Base-by-base conservation (phyloP, 2,329 filamentous ascomycete genomes). In the Neofusicoccum ribis region DNA sequence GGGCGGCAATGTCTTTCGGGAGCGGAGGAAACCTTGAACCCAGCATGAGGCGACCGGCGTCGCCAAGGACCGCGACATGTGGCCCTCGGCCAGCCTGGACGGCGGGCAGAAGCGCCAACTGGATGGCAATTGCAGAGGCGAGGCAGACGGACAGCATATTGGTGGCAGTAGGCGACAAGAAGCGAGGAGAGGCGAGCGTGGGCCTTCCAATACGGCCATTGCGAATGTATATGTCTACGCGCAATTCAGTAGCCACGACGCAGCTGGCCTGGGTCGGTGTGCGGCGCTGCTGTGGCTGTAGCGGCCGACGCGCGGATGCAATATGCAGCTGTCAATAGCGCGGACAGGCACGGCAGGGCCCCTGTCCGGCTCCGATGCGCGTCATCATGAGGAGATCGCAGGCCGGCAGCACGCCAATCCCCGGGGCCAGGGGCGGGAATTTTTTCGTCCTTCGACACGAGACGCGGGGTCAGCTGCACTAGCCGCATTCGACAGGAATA, bases 301-400 rank as follows among this genome's bases (percentile, higher is more conserved):
- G 27, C n/a, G n/a, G 15, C 3, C 17, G 31, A 37, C 37, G 54
- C 54, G 54, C 43, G 31, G 56, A 47, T 60, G 56, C 56, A 60
- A 46, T 34, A 37, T 60, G 56, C 56, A 60, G 2, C 14, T 60
- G 56, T 23, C 56, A 60, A 60, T 60, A 60, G 56, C 15, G 56
- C 56, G 56, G 23, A 31, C 27, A 31, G 27, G 27, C 27, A 31
- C 27, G 27, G 11, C 12, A 50, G 34, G 5, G 37, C 31, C 56
- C 56, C 56, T 60, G 56, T 34, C 23, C 15, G 23, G 20, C 36
- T 17, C 11, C 17, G 27, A 39, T 60, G 56, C 56, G 37, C 56
- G 56, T 60, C 56, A 60, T 60, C 47, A 58, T 58, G 54, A 56
- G 52, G 52, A 56, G 52, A 43, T 43, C 37, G 52, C 52, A 23